Base-by-base conservation (phyloP, 2,329 filamentous ascomycete species). In the Cordyceps javanica region DNA sequence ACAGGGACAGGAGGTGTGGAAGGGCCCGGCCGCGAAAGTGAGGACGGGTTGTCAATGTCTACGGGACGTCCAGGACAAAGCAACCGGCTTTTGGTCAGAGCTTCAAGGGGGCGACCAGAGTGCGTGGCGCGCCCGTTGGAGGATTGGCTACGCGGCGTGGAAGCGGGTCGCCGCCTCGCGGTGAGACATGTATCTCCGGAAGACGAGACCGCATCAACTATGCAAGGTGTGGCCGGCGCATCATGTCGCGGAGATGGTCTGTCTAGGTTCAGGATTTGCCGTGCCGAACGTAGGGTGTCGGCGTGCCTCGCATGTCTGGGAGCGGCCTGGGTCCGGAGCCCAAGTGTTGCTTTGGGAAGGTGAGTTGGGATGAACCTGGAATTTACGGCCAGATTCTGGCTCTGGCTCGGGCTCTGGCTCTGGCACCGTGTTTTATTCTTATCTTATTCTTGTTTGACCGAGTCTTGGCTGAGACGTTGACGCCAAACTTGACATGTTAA, bases 21-120 rank as follows among this genome's bases (percentile, higher is more conserved):
- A 46, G 53, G 42, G 25, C 42, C 53, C 53, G 42, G 42, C 53
- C 53, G 53, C 32, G 53, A 55, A 23, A 32, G 30, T 54, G 51
- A 54, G 26, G 51, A 25, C 38, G 28, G 32, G 38, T 34, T 39
- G 32, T n/a, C 3, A 23, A 10, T 39, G 21, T 28, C 21, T 41
- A 34, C 19, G 38, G 51, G n/a, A 13, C 13, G 10, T n/a, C 30
- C 8, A 25, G 28, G 23, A 48, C 21, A 25, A 6, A 44, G 51
- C 39, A 25, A 30, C 19, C 51, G 49, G 49, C 9, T 7, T 23
- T 9, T 52, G 49, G 49, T 19, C 49, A 52, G 34, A 26, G 25
- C 49, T 41, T 14, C 9, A 10, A 19, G 16, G n/a, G n/a, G 51
- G 51, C 11, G 30, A 32, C 30, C 11, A 32, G 11, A 6, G 8